These are phyloP conservation scores for Cutaneotrichosporon daszewskae DNA, from an alignment of 1,284 basidiomycete species.

Conservation along the genomic window DNA sequence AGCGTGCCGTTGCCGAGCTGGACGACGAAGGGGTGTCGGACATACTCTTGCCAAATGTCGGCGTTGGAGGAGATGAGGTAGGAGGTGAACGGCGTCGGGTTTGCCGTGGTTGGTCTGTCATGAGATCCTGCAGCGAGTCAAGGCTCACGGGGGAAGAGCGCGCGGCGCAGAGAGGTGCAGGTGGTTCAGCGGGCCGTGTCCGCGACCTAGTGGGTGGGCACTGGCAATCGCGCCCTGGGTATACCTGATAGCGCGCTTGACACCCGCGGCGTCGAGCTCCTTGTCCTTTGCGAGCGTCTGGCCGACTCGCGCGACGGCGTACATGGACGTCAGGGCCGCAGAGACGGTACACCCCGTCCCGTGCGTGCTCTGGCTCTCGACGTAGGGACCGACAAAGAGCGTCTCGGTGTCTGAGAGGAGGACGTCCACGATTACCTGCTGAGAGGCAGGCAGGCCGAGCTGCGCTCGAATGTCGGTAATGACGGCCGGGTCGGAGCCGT, in stretches of 20 bases:
- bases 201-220: conserved; percentile 65
- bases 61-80: conserved; percentile 59
- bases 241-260: conserved; percentile 60
- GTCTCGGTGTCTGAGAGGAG: conserved; percentile 52
- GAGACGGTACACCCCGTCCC: conserved; percentile 92
- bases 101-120: conserved; percentile 55
- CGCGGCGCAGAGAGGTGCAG: conserved; percentile 58
- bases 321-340: conserved; percentile 64
- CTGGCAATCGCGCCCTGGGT: conserved; percentile 71
- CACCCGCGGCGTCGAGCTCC: conserved; percentile 55
- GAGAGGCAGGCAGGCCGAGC: conserved; percentile 1
- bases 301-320: conserved; percentile 14
- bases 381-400: conserved; percentile 61
- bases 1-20: conserved; percentile 68
- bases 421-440: conserved; percentile 68
- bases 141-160: conserved; percentile 57
- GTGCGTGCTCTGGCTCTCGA: conserved; percentile 72
- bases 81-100: conserved; percentile 66
- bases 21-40: conserved; percentile 72
- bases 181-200: conserved; percentile 85
- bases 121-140: neutral
- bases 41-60: conserved; percentile 53
- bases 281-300: neutral
- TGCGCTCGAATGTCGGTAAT: conserved; percentile 17
- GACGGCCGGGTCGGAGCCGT: conserved; percentile 20